phyloP scores from a whole-genome alignment of 2,329 filamentous ascomycete species.

The Fusarium xylarioides region DNA sequence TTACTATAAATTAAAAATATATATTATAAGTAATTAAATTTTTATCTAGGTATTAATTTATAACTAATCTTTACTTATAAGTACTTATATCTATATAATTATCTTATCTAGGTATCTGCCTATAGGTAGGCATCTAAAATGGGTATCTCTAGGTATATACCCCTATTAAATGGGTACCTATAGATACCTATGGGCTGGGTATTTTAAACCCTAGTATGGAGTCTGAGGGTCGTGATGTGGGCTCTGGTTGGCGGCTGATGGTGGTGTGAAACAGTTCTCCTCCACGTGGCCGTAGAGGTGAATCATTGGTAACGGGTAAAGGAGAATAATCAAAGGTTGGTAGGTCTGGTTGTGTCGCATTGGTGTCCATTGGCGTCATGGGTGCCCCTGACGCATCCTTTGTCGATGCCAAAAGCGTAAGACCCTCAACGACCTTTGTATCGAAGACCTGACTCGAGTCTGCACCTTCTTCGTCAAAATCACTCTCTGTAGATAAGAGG shows the following conservation, averaged over 20 bases:
- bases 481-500: neutral
- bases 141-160: too few species aligned
- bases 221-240: accelerated
- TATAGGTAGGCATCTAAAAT: too few species aligned
- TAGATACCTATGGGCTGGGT: too few species aligned
- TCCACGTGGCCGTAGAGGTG: neutral
- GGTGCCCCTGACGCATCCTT: neutral
- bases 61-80: too few species aligned
- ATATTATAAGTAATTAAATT: too few species aligned
- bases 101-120: too few species aligned
- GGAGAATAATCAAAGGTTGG: neutral
- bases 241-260: accelerated
- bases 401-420: neutral
- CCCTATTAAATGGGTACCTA: too few species aligned
- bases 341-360: neutral
- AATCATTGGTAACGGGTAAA: neutral
- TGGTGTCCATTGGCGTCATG: neutral
- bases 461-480: neutral
- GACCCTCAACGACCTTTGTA: neutral
- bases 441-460: conserved; percentile 2
- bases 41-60: too few species aligned
- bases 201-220: too few species aligned
- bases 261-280: accelerated
- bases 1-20: too few species aligned
- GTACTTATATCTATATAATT: too few species aligned